These are phyloP conservation scores for Penicillium digitatum DNA, from an alignment of 2,329 filamentous ascomycete genomes.

Conservation along the genomic window DNA sequence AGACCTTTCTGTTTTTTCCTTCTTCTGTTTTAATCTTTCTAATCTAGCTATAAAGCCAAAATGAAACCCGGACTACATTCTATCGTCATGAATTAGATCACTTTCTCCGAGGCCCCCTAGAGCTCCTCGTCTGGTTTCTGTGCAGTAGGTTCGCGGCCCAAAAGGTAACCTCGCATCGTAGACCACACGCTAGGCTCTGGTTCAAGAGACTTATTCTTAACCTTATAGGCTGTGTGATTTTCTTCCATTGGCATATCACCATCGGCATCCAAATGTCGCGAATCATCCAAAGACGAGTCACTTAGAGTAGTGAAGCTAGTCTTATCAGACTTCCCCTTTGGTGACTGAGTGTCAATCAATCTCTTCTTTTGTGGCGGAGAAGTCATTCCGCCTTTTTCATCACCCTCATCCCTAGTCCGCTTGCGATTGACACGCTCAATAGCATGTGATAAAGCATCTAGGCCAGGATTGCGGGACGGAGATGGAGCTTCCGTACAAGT, in stretches of 20 bases:
- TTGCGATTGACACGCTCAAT: background rate
- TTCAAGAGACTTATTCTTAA: background rate
- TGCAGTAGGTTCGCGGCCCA: background rate
- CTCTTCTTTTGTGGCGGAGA: background rate
- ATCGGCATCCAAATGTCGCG: background rate
- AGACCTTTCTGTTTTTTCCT: background rate
- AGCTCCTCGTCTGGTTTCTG: background rate
- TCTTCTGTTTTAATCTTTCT: too few relatives aligned
- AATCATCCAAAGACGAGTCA: background rate
- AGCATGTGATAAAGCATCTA: background rate
- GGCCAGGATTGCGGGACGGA: background rate
- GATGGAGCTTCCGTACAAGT: background rate
- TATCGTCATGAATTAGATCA: background rate
- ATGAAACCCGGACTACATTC: background rate
- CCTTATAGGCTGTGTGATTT: background rate
- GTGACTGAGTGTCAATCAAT: too few relatives aligned
- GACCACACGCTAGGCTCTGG: background rate
- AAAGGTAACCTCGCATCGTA: background rate
- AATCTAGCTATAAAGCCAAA: background rate
- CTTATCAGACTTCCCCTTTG: background rate
- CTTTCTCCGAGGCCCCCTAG: background rate
- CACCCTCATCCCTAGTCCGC: background rate
- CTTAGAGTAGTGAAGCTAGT: background rate
- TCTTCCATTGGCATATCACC: background rate
- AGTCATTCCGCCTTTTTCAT: background rate